These are phyloP conservation scores for Xylaria flabelliformis DNA, from an alignment of 495 filamentous ascomycete species.

Conservation along the genomic window DNA sequence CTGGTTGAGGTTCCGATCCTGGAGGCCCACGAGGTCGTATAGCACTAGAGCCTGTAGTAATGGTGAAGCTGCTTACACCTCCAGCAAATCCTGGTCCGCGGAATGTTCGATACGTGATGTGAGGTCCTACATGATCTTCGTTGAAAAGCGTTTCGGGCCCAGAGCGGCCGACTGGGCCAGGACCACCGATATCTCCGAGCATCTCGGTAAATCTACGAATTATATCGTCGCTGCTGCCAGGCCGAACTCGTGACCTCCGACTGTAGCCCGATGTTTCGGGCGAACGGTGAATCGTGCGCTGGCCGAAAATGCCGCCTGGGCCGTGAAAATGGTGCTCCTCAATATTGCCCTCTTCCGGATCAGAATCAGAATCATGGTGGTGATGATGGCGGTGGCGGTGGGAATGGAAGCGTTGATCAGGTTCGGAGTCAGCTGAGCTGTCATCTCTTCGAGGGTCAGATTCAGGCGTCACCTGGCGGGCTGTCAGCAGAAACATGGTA, in stretches of 20 bases:
- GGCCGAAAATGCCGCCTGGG: conserved; percentile 54
- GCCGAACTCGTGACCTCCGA: conserved; percentile 30
- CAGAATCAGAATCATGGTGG: conserved; percentile 49
- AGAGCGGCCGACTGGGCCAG: conserved; percentile 32
- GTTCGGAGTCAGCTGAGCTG: conserved; percentile 45
- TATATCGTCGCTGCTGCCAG: conserved; percentile 44
- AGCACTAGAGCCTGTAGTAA: conserved; percentile 34
- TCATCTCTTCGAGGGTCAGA: conserved; percentile 47
- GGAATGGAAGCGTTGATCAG: conserved; percentile 39
- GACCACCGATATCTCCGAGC: conserved; percentile 36
- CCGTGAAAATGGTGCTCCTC: conserved; percentile 54
- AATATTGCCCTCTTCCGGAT: conserved; percentile 56
- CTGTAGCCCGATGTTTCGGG: conserved; percentile 33
- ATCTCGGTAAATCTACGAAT: conserved; percentile 52
- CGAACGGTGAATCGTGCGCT: conserved; percentile 33
- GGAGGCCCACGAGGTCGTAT: conserved; percentile 22
- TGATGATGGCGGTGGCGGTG: conserved; percentile 41
- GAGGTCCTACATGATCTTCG: conserved; percentile 27
- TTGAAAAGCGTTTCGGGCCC: conserved; percentile 38
- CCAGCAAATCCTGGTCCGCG: conserved; percentile 35
- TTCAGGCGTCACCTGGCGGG: conserved; percentile 43
- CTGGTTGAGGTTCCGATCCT: neutral
- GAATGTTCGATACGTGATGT: conserved; percentile 38
- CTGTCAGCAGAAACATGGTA: conserved; percentile 20
- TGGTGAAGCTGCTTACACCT: conserved; percentile 43